Base-by-base conservation (phyloP, 2,329 filamentous ascomycete genomes). In the Fusarium sp. region DNA sequence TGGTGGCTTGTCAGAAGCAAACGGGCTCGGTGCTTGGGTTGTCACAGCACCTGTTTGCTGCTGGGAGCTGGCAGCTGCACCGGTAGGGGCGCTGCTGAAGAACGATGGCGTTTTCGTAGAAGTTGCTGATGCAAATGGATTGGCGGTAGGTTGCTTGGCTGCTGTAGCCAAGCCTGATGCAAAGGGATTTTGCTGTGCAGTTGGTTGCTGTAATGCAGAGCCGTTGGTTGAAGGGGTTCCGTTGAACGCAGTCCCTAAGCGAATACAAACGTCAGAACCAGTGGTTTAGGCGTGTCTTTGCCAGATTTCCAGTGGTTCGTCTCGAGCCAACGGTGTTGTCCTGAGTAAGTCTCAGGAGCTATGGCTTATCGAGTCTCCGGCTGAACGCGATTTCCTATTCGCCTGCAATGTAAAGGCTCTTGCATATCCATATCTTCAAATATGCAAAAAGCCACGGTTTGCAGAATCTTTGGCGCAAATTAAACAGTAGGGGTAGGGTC, bases 211-310 rank as follows among this genome's bases (percentile, higher is more conserved):
- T 15, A 62, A 68, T 53, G 55, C 26, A 52, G 68, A 63, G 57
- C 46, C 34, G 45, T 64, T 53, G 31, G 43, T 58, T 20, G 66
- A 48, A 31, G 54, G 26, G 57, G 50, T 65, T 61, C 73, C 73
- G 69, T 72, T 73, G 49, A 61, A 34, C 62, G 58, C 63, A 60
- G 70, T 75, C 66, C 73, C 73, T 75, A 75, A 74, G 62, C 63
- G 64, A 73, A 65, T 72, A 70, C 63, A 71, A 73, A 61, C 66
- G 73, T 75, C 72, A 75, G 73, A 75, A 74, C 68, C 68, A 73
- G 64, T 75, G 73, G 72, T 51, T 66, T 66, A 60, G 70, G 68
- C 68, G 71, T 64, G 40, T 64, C 45, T 66, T 66, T 73, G 73
- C 71, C 72, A 73, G 68, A 73, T 74, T 56, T 75, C 72, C 69